Evolutionary conservation across 2,329 filamentous ascomycete species (phyloP).

Genomic region (Simplicillium aogashimaense): DNA sequence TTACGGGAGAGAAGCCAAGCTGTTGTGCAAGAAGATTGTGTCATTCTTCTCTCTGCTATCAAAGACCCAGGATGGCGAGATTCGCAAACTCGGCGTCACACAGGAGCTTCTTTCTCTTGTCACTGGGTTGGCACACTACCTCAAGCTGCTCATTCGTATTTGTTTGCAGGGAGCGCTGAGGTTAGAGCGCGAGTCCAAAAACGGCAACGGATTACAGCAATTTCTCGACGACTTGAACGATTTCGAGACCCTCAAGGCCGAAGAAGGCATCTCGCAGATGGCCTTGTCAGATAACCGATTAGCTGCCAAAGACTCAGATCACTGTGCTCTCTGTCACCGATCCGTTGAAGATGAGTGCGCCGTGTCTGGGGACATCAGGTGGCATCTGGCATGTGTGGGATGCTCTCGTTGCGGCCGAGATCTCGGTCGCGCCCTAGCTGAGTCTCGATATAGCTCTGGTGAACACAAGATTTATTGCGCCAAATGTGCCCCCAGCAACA

Average conservation of each 20-base stretch:
- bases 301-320: conserved; percentile 70
- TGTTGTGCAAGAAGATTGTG: conserved; percentile 99
- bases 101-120: conserved; percentile 97
- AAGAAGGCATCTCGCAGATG: conserved; percentile 59
- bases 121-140: conserved; percentile 90
- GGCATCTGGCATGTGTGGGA: conserved; percentile 74
- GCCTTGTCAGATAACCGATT: conserved; percentile 56
- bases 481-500: conserved; percentile 49
- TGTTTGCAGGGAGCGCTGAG: conserved; percentile 89
- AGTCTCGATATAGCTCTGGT: conserved; percentile 60
- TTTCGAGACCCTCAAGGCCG: conserved; percentile 66
- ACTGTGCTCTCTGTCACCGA: conserved; percentile 70
- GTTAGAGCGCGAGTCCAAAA: conserved; percentile 74
- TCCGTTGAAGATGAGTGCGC: conserved; percentile 94
- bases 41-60: conserved; percentile 93
- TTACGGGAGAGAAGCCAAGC: conserved; percentile 91
- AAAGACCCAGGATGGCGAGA: conserved; percentile 86
- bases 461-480: conserved; percentile 64
- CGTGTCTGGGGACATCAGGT: conserved; percentile 62
- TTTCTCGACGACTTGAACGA: conserved; percentile 79
- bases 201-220: conserved; percentile 63
- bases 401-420: conserved; percentile 60
- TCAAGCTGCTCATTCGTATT: conserved; percentile 94
- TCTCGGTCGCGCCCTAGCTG: conserved; percentile 55
- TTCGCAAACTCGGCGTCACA: conserved; percentile 85